Evolutionary conservation across 768 basidiomycete genomes (phyloP), one percentile per base, ranked within the genome.

Genomic region (Myochromella boudieri): DNA sequence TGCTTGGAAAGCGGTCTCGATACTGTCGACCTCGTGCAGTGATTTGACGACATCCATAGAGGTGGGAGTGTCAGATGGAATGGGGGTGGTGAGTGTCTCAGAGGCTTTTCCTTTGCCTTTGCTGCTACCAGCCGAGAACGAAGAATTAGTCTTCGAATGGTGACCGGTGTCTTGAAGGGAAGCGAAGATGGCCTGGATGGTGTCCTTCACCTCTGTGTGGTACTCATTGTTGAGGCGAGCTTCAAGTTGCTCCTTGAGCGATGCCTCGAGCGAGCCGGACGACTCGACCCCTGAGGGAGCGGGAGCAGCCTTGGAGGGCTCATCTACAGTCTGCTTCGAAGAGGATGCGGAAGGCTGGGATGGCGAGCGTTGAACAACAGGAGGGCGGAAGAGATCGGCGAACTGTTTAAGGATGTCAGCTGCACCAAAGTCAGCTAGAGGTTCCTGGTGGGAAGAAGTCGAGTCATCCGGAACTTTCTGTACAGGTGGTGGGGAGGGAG

Each of bases 71-170:
- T 56, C 43, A 5, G 49, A 34, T 1, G 57, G 39, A 15, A 49
- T 36, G 11, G 48, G 21, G 14, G 37, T 56, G 40, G 54, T 40
- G 2, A 51, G n/a, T 11, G 46, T 46, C 4, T 46, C 28, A 1
- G 51, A 38, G 6, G 56, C 57, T 41, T 69, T 75, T 14, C 36
- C 65, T 46, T 76, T 76, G n/a, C 70, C 74, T 40, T 77, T 76
- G 31, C 44, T 34, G 28, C 28, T 52, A 15, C 33, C 36, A 7
- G 36, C 12, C 3, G 51, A 21, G 18, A 42, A 18, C 4, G 57
- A 8, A 26, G 50, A n/a, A 18, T 41, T 10, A n/a, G 32, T 17
- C 12, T 32, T 15, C 15, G 15, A 34, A 5, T 15, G 48, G 37
- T 21, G 57, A 37, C 7, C 36, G 22, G 55, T 12, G n/a, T 63